phyloP scores from a whole-genome alignment of 148 eudicot species.

The Cornus controversa region DNA sequence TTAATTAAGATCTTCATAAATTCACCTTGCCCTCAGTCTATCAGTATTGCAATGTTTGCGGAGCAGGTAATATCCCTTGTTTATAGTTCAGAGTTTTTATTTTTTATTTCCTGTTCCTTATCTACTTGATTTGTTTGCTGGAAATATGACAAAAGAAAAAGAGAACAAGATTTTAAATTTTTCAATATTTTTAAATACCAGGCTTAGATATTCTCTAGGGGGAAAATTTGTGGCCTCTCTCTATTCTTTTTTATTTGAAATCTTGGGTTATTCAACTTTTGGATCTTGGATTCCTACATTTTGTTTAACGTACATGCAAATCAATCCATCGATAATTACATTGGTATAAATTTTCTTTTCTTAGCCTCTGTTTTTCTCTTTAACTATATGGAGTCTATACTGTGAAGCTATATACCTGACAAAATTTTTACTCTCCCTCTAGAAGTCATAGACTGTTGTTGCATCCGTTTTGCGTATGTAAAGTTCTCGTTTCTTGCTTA shows the following conservation, averaged over 20 bases:
- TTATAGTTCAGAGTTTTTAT: background rate
- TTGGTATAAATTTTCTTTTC: background rate
- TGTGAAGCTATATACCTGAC: background rate
- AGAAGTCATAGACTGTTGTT: background rate
- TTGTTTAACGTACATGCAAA: background rate
- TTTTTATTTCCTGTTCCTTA: background rate
- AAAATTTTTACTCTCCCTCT: background rate
- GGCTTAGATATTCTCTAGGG: background rate
- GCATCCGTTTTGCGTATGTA: background rate
- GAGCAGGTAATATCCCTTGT: conserved; percentile 54
- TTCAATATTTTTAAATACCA: background rate
- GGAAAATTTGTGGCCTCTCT: background rate
- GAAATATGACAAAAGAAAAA: background rate
- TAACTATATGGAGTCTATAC: background rate
- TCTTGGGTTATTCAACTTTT: background rate
- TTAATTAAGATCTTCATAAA: conserved; percentile 49
- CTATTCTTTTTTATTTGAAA: background rate
- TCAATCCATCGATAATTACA: background rate
- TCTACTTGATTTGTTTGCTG: background rate
- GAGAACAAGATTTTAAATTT: no score
- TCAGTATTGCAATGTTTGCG: conserved; percentile 56
- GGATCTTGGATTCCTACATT: background rate
- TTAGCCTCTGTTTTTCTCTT: background rate
- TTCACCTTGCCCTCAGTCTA: conserved; percentile 62
- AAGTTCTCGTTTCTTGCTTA: background rate